Evolutionary conservation across 768 basidiomycete species (phyloP).

Genomic region (Hygrophoropsis aurantiaca): DNA sequence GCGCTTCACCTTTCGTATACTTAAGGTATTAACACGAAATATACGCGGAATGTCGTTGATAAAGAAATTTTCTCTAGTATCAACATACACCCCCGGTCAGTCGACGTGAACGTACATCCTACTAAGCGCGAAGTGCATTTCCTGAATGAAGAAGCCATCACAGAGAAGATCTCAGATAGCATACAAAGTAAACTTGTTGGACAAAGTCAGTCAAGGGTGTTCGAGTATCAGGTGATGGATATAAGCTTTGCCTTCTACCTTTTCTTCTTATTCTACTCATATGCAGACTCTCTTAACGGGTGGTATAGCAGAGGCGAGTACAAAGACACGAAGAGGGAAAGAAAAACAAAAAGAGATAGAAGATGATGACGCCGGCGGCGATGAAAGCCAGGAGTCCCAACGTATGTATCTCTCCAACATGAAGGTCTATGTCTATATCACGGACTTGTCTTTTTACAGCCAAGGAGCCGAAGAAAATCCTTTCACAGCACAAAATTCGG

Average conservation of each 20-base stretch:
- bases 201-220: slow-evolving; percentile 64
- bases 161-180: slow-evolving; percentile 69
- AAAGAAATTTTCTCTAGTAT: slow-evolving; percentile 46
- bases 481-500: slow-evolving; percentile 89
- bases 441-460: neutral
- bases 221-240: slow-evolving; percentile 65
- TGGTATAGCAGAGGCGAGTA: slow-evolving; percentile 35
- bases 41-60: neutral
- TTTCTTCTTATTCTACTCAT: slow-evolving; percentile 2
- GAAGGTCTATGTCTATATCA: no score
- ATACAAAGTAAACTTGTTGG: slow-evolving; percentile 66
- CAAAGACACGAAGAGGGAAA: slow-evolving; percentile 14
- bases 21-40: slow-evolving; percentile 59
- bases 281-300: slow-evolving; percentile 61
- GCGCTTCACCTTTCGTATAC: slow-evolving; percentile 88
- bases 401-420: no score
- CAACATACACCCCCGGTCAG: slow-evolving; percentile 78
- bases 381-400: slow-evolving; percentile 19
- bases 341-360: slow-evolving; percentile 42
- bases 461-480: slow-evolving; percentile 43
- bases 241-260: neutral
- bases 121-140: slow-evolving; percentile 98
- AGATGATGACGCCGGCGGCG: slow-evolving; percentile 30
- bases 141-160: slow-evolving; percentile 85
- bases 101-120: slow-evolving; percentile 98